Evolutionary conservation across 176 grass and related monocot species (phyloP), one percentile per base, ranked within the genome.

Genomic region (Olyra latifolia): DNA sequence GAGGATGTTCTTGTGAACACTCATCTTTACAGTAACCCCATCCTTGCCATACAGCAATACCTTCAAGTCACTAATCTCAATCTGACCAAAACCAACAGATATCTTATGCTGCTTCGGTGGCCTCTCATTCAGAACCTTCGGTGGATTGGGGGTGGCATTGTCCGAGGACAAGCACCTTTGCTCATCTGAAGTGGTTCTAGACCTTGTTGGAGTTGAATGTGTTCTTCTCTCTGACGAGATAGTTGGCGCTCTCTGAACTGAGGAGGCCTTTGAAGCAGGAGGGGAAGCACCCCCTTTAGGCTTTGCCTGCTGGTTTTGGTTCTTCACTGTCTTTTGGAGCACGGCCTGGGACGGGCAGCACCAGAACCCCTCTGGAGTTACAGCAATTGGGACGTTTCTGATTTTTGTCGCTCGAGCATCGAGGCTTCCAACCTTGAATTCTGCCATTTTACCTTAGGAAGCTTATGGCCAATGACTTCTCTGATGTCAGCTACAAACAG

Each of bases 351-450:
- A 97, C 58, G 94, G 94, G 62, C 94, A 97, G 74, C 94, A 97
- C 94, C 94, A 97, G 62, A 97, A 97, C 41, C 88, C 94, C 85
- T 91, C 91, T 0, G 88, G 94, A 25, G 90, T 97, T 68, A 97
- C 81, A 0, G 94, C 94, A 77, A 97, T 89, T 0, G 94, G 94
- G 25, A 93, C 94, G 41, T 74, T 93, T 77, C 83, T 88, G 48
- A 85, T 89, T 73, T 79, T 93, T 62, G 86, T 32, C 39, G 88
- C 72, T 53, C 79, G 76, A 50, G 74, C 65, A 61, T 88, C 85
- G 45, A 93, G 52, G 72, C 67, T 87, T 66, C 86, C 77, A 5
- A 93, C 81, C 75, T 84, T 87, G 78, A 91, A 93, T 50, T 97
- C 88, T 65, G 69, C 58, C 94, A 97, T 97, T 63, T 56, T 54